A percentile compares a stretch with the other conserved stretches of the same genome.
phyloP scores from a whole-genome alignment of 208 protist genomes.

The Lotmaria passim region DNA sequence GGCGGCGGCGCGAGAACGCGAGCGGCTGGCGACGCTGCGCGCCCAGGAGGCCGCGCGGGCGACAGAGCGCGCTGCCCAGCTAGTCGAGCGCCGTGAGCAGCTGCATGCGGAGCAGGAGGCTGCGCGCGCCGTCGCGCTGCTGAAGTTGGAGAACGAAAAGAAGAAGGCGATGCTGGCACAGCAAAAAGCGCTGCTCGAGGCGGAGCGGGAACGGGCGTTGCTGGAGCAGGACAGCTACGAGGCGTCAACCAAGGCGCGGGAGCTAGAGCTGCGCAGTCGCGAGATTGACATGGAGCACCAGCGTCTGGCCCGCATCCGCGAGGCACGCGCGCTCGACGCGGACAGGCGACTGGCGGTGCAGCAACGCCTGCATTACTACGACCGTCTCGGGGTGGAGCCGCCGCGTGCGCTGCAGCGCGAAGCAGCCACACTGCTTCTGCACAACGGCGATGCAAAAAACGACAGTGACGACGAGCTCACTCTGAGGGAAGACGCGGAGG shows the following conservation, averaged over 20 bases:
- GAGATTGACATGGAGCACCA: slow-evolving; percentile 73
- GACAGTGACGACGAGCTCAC: neutral
- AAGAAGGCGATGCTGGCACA: slow-evolving; percentile 50
- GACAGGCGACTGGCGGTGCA: slow-evolving; percentile 40
- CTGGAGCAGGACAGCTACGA: slow-evolving; percentile 58
- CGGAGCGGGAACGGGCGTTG: slow-evolving; percentile 48
- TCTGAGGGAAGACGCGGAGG: neutral
- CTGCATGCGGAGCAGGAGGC: slow-evolving; percentile 59
- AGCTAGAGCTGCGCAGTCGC: slow-evolving; percentile 44
- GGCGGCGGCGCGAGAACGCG: slow-evolving; percentile 33
- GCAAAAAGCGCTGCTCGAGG: slow-evolving; percentile 47
- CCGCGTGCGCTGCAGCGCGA: slow-evolving; percentile 33
- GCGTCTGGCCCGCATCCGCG: slow-evolving; percentile 42
- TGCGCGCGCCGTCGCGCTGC: slow-evolving; percentile 45
- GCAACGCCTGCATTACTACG: slow-evolving; percentile 53
- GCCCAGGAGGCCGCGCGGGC: slow-evolving; percentile 47
- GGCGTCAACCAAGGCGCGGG: slow-evolving; percentile 43
- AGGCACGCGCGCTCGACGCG: slow-evolving; percentile 48
- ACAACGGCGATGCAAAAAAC: neutral
- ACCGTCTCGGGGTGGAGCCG: slow-evolving; percentile 37
- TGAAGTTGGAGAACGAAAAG: slow-evolving; percentile 73
- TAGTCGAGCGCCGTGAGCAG: slow-evolving; percentile 58
- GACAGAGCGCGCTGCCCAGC: slow-evolving; percentile 40
- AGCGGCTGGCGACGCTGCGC: slow-evolving; percentile 37
- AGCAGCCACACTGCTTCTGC: slow-evolving; percentile 17